A percentile compares a stretch with the other conserved stretches of the same genome.
Conservation (phyloP, 305 asterid genomes). For the Stenogyne calaminthoides region DNA sequence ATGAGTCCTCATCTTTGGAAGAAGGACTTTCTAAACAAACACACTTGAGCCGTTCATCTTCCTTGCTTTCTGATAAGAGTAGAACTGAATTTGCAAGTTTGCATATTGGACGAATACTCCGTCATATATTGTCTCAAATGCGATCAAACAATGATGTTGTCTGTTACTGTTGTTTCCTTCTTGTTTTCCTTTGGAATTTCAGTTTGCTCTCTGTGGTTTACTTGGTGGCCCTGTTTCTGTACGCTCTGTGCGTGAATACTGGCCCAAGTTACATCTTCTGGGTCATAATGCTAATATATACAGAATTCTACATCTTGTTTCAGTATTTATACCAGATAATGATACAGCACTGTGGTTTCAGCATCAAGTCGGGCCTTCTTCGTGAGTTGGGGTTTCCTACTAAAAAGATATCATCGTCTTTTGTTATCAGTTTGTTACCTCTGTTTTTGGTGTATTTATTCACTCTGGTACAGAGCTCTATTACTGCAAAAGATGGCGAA, state of each 20-base stretch:
- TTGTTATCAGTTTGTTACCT: slow-evolving; percentile 87
- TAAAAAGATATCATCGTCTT: slow-evolving; percentile 74
- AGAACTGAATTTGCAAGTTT: slow-evolving; percentile 70
- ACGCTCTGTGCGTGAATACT: slow-evolving; percentile 93
- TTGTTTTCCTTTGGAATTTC: slow-evolving; percentile 89
- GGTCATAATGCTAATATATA: slow-evolving; percentile 89
- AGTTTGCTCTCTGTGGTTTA: slow-evolving; percentile 97
- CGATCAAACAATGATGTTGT: slow-evolving; percentile 92
- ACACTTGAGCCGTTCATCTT: slow-evolving; percentile 61
- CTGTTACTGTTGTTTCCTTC: slow-evolving; percentile 87
- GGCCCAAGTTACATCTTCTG: slow-evolving; percentile 94
- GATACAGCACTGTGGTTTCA: slow-evolving; percentile 97
- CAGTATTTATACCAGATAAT: slow-evolving; percentile 94
- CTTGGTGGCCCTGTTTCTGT: slow-evolving; percentile 84
- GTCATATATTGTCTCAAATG: slow-evolving; percentile 92
- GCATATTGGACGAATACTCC: slow-evolving; percentile 80
- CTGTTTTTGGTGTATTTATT: slow-evolving; percentile 89
- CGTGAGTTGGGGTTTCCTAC: slow-evolving; percentile 84
- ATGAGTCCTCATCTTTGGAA: slow-evolving; percentile 56
- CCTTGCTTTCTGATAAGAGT: slow-evolving; percentile 82
- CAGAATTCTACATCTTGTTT: slow-evolving; percentile 79
- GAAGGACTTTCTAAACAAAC: slow-evolving; percentile 34
- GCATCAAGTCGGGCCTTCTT: slow-evolving; percentile 67
- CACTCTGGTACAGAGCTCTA: slow-evolving; percentile 94
- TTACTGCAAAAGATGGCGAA: slow-evolving; percentile 97